Conservation (phyloP, 345 rosid species). For the Orychophragmus violaceus region DNA sequence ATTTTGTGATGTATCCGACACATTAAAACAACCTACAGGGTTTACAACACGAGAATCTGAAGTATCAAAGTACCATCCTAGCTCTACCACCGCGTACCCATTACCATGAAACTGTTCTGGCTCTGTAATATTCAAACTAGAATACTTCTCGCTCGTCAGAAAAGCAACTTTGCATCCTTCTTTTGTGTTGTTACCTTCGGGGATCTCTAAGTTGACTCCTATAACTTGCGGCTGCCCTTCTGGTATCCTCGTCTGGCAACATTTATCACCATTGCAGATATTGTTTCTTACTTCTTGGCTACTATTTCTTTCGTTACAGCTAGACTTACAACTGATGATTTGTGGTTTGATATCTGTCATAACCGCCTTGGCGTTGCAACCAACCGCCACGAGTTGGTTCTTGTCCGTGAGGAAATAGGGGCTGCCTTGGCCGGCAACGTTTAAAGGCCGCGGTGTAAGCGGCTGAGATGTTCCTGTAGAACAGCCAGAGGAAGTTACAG, state of each 20-base stretch:
- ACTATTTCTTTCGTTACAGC: slow-evolving; percentile 20
- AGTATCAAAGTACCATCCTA: slow-evolving; percentile 30
- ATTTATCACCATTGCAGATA: slow-evolving; percentile 35
- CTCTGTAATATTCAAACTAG: slow-evolving; percentile 14
- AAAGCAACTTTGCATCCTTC: slow-evolving; percentile 25
- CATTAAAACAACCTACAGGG: not conserved
- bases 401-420: slow-evolving; percentile 23
- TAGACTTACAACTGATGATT: slow-evolving; percentile 36
- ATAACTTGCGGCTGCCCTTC: slow-evolving; percentile 14
- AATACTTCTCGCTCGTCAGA: slow-evolving; percentile 24
- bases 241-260: slow-evolving; percentile 41
- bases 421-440: slow-evolving; percentile 20
- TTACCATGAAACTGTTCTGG: slow-evolving; percentile 10
- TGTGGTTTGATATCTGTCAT: not conserved
- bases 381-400: slow-evolving; percentile 35
- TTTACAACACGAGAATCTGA: slow-evolving; percentile 1
- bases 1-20: not conserved
- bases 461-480: not conserved
- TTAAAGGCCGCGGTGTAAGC: not conserved
- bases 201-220: slow-evolving; percentile 3
- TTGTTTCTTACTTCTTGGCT: slow-evolving; percentile 13
- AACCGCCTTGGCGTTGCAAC: slow-evolving; percentile 28
- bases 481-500: slow-evolving; percentile 21
- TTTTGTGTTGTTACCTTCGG: not conserved
- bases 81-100: slow-evolving; percentile 15